Conservation (phyloP, 306 rosid species). For the Cyamopsis tetragonoloba region DNA sequence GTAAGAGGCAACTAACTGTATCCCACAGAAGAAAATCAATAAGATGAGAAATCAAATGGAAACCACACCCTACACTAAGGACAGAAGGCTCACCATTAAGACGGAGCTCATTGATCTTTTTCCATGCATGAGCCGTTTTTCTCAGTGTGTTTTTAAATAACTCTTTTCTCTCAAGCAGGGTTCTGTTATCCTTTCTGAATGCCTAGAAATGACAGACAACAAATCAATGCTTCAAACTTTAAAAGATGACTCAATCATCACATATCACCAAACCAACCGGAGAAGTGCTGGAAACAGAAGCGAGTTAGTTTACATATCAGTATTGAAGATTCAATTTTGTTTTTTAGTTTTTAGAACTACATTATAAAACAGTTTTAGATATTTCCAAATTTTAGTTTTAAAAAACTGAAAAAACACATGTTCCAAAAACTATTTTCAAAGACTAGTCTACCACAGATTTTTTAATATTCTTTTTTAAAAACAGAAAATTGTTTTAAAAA, state of each 20-base stretch:
- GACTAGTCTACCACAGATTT: too few relatives aligned
- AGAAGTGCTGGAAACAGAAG: not conserved
- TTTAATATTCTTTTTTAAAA: too few relatives aligned
- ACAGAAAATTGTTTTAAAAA: too few relatives aligned
- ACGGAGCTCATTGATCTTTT: slow-evolving; percentile 68
- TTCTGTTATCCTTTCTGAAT: slow-evolving; percentile 76
- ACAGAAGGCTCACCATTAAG: slow-evolving; percentile 52
- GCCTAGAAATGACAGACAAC: slow-evolving; percentile 37
- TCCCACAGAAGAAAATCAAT: not conserved
- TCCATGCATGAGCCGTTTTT: slow-evolving; percentile 85
- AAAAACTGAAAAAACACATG: too few relatives aligned
- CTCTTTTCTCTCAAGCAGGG: slow-evolving; percentile 62
- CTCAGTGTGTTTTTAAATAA: slow-evolving; percentile 80
- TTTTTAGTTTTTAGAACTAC: too few relatives aligned
- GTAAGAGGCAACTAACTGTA: not conserved
- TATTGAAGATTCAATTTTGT: not conserved
- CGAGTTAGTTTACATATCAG: not conserved
- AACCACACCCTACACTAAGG: not conserved
- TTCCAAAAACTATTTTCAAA: too few relatives aligned
- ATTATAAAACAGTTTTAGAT: too few relatives aligned
- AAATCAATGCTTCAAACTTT: slow-evolving; percentile 3
- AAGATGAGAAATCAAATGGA: slow-evolving; percentile 14
- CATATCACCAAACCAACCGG: not conserved
- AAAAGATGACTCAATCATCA: slow-evolving; percentile 4
- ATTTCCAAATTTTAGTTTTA: too few relatives aligned